Base-by-base conservation (phyloP, 768 basidiomycete genomes). In the Pulveroboletus ravenelii region DNA sequence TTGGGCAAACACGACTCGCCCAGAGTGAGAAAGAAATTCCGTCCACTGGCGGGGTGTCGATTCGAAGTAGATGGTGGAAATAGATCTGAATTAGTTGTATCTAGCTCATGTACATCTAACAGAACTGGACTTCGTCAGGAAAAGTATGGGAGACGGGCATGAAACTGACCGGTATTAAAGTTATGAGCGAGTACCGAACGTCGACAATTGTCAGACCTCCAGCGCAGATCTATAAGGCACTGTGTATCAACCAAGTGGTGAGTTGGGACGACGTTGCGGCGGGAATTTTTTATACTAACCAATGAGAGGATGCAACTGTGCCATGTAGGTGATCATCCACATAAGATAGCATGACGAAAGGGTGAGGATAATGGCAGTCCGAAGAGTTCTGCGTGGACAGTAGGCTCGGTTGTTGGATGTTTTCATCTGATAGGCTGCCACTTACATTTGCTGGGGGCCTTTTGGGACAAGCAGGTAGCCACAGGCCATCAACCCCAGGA, bases 311-410 rank as follows among this genome's bases (percentile, higher is more conserved):
- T 97, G 84, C 45, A 96, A 69, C 64, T 98, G 94, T 1, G 93
- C 93, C 66, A 96, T 77, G 70, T 95, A 98, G n/a, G 94, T 93
- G 63, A 95, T 82, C 73, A 87, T 87, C 94, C 94, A 98, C 84
- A 97, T 85, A 60, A 98, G 80, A 73, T 93, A 98, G 70, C 90
- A 94, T 48, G 80, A 86, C 3, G 81, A 74, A 15, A 97, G 69
- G 3, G 89, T 79, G 54, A 98, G 79, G 72, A 91, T 75, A 42
- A 92, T 64, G 54, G 78, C 79, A 2, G 92, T 87, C 58, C 94
- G 87, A 56, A 93, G 79, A 45, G 93, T 79, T 51, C 94, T 98
- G 68, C 18, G 42, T 37, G 18, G 36, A 43, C 27, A 18, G 50
- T 18, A 25, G 9, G 23, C 17, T 61, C 36, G 45, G 49, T 32